Evolutionary conservation across 2,329 filamentous ascomycete genomes (phyloP), one percentile per base, ranked within the genome.

Genomic region (Tolypocladium tropicale): DNA sequence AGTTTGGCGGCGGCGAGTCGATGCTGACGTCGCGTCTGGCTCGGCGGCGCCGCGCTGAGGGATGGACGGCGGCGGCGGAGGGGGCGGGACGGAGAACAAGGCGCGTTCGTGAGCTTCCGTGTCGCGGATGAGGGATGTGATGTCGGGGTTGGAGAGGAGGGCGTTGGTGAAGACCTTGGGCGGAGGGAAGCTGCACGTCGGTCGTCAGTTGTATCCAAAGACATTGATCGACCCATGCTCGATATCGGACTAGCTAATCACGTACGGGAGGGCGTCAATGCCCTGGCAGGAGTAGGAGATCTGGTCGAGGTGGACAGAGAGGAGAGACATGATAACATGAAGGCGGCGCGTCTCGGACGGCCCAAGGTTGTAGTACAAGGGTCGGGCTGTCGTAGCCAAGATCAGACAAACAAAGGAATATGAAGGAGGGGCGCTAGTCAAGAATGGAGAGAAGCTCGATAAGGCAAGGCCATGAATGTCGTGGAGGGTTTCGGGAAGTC

Each of bases 141-240:
- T 97, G 71, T 99, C 94, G 71, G 92, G 86, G 62, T 85, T 85
- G 56, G 87, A 85, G 52, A 97, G 84, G 41, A 99, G 81, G 36
- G 94, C 91, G 70, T 95, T 96, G 63, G 92, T 94, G 74, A 97
- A 99, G 67, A 94, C 91, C 66, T 90, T 95, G n/a, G 93, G 90
- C 2, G 83, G 83, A 43, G 90, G 90, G 64, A 97, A 97, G 36
- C 90, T 95, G 54, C 59, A 52, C 59, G 28, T 4, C 5, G n/a
- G 53, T n/a, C 12, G 56, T 33, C 11, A 34, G 34, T 10, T 28
- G 21, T 11, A 23, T 7, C 11, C 18, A 25, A 18, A 2, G 39
- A 43, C 3, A n/a, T 48, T 25, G 12, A 65, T 82, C 18, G 33
- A 49, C 21, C 18, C 11, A 7, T 9, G 53, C 12, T 32, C n/a